phyloP scores from a whole-genome alignment of 495 filamentous ascomycete genomes.

The Penicillium ucsense region DNA sequence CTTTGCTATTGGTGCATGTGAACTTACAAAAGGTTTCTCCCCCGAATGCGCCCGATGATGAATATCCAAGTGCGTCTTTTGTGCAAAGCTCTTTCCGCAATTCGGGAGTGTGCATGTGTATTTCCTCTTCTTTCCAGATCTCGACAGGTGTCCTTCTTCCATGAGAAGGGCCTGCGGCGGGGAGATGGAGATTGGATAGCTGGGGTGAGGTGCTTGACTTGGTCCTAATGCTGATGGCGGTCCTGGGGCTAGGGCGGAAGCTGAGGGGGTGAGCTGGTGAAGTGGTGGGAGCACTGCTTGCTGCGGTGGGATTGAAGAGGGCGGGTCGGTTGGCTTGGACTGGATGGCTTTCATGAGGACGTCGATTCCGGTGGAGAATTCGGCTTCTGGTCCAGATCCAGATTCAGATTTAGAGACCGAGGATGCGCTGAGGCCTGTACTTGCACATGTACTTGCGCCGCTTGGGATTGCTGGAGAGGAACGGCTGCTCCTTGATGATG shows the following conservation, averaged over 20 bases:
- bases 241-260: too few species aligned
- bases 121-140: constrained; percentile 35
- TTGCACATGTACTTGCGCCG: too few species aligned
- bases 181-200: constrained; percentile 19
- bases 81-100: constrained; percentile 75
- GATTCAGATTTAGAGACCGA: too few species aligned
- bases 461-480: too few species aligned
- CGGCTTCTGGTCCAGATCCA: constrained; percentile 26
- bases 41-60: constrained; percentile 87
- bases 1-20: not conserved
- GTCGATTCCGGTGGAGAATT: constrained; percentile 77
- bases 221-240: not conserved
- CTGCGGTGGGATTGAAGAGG: constrained; percentile 1
- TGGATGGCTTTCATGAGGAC: constrained; percentile 91
- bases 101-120: constrained; percentile 67
- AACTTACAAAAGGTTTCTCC: constrained; percentile 78
- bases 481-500: too few species aligned
- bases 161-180: constrained; percentile 17
- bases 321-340: constrained; percentile 40
- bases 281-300: constrained; percentile 26
- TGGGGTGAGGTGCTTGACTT: constrained; percentile 14
- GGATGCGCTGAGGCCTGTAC: too few species aligned
- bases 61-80: constrained; percentile 91
- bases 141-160: constrained; percentile 22
- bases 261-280: constrained; percentile 20